Evolutionary conservation across 1,284 basidiomycete species (phyloP).

Genomic region (Sutorius eximius): DNA sequence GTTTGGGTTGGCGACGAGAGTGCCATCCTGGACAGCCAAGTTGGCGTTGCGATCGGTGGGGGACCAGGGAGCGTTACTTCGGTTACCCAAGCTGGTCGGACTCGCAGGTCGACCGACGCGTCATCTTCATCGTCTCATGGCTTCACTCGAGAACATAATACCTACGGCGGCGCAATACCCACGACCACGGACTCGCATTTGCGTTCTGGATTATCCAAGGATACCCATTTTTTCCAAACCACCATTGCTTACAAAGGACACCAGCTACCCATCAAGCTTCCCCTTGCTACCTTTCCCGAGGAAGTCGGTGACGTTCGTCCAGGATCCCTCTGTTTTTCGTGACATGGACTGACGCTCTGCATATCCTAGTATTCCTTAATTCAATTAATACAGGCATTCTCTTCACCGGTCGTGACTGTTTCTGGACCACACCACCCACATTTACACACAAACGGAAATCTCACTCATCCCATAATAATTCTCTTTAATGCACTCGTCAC

Average conservation of each 20-base stretch:
- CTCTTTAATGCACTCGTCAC: conserved; percentile 95
- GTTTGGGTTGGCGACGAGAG: conserved; percentile 79
- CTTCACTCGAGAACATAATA: conserved; percentile 28
- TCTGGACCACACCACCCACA: conserved; percentile 86
- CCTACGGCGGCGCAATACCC: conserved; percentile 33
- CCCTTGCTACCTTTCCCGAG: conserved; percentile 82
- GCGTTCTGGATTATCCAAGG: conserved; percentile 62
- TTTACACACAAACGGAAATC: conserved; percentile 87
- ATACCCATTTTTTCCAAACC: conserved; percentile 93
- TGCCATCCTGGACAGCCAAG: conserved; percentile 42
- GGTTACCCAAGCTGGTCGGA: conserved; percentile 45
- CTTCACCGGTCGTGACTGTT: conserved; percentile 60
- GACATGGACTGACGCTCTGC: conserved; percentile 13
- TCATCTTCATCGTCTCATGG: conserved; percentile 62
- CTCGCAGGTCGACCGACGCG: conserved; percentile 67
- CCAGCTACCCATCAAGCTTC: conserved; percentile 83
- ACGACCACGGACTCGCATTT: conserved; percentile 44
- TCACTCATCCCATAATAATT: conserved; percentile 90
- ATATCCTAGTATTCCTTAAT: conserved; percentile 83
- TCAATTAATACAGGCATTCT: conserved; percentile 87
- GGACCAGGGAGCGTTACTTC: conserved; percentile 39
- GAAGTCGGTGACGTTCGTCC: conserved; percentile 91
- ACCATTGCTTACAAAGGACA: conserved; percentile 78
- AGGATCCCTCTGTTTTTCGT: background rate
- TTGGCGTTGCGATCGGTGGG: conserved; percentile 36